Conservation (phyloP, 768 basidiomycete species). For the Suillus decipiens region DNA sequence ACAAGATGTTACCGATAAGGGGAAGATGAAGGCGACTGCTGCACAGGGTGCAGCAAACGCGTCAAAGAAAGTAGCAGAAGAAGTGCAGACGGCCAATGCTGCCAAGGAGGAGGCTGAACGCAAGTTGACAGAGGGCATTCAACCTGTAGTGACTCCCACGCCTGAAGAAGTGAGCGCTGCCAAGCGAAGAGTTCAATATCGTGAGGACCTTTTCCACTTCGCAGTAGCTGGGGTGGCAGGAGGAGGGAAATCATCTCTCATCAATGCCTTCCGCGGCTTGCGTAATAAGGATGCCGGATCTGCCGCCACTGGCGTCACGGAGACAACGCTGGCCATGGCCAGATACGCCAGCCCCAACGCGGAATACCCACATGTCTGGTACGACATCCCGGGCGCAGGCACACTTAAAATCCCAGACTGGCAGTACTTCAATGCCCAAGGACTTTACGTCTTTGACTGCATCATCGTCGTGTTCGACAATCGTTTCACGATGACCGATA, state of each 20-base stretch:
- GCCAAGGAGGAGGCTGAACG: constrained; percentile 21
- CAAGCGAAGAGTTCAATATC: constrained; percentile 23
- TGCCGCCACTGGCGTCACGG: constrained; percentile 30
- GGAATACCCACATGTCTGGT: constrained; percentile 31
- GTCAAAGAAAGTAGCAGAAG: constrained; percentile 17
- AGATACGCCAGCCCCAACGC: constrained; percentile 29
- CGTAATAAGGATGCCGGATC: constrained; percentile 20
- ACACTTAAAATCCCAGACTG: constrained; percentile 34
- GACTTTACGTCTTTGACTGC: constrained; percentile 39
- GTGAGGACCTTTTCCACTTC: constrained; percentile 31
- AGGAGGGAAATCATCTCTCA: constrained; percentile 38
- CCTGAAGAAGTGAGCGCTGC: constrained; percentile 19
- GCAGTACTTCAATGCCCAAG: constrained; percentile 39
- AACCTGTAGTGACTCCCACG: constrained; percentile 26
- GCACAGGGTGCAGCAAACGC: constrained; percentile 18
- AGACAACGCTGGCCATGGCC: constrained; percentile 30
- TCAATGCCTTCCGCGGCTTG: constrained; percentile 38
- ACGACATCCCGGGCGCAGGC: constrained; percentile 38
- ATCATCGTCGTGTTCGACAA: constrained; percentile 35
- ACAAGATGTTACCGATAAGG: constrained; percentile 18
- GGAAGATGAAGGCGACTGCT: constrained; percentile 18
- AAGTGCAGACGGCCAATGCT: constrained; percentile 8
- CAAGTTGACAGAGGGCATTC: constrained; percentile 26
- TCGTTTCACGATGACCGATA: constrained; percentile 36
- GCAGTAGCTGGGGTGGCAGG: constrained; percentile 37